Evolutionary conservation across 202 grass and related monocot genomes (phyloP), one percentile per base, ranked within the genome.

Genomic region (Setaria italica): DNA sequence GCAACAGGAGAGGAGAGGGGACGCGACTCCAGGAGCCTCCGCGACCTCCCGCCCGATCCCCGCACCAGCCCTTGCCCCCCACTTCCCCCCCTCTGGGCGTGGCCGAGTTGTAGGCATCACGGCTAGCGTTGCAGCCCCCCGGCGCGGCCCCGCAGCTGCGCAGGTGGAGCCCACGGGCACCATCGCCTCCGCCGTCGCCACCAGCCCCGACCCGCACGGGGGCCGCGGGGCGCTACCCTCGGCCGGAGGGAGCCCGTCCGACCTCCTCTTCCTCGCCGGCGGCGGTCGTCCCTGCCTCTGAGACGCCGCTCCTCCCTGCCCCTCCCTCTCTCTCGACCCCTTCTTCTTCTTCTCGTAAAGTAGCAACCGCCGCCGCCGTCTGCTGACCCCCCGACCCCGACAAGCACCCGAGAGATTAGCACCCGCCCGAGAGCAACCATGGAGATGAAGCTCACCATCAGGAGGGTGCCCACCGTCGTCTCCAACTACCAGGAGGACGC

Each of bases 241-340:
- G 6, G 97, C 93, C 30, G 97, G 97, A 29, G 97, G 97, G 5
- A 97, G 92, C 80, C 97, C 97, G 14, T 99, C 97, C 0, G 97
- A 99, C 83, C 97, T 99, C 58, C 97, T 99, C 83, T 99, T 99
- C 86, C 94, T 99, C 72, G 97, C 97, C 80, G 97, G 97, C 67
- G 97, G 97, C 33, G 97, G 97, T 64, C 50, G 70, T 47, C 49
- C 72, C 25, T 20, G 62, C 57, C 32, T 87, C 76, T 90, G 70
- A 87, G 21, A 2, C 42, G n/a, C 86, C 43, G 15, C 5, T 51
- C 11, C 33, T 2, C 6, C 69, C 71, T 66, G 15, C 76, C 67
- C 2, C 57, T 39, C 25, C 79, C 51, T 19, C 53, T 0, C 29
- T 4, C 65, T 41, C n/a, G 71, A n/a, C 17, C 54, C 25, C 34